These are phyloP conservation scores for Eimeria falciformis DNA, from an alignment of 169 alveolate genomes.

Conservation along the genomic window DNA sequence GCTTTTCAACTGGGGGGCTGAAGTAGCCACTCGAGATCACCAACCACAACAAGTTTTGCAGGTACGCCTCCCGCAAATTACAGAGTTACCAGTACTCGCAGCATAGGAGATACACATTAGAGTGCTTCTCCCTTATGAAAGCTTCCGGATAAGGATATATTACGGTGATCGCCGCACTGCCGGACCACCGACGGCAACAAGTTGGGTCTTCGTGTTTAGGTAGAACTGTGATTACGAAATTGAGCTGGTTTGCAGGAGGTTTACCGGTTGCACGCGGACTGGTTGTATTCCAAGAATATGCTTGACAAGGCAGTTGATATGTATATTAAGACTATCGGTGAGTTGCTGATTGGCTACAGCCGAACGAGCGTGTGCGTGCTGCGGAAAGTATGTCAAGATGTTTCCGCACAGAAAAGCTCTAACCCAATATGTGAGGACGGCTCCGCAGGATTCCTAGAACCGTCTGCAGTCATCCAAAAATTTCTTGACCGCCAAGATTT, in stretches of 20 bases:
- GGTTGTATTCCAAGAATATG: conserved; percentile 75
- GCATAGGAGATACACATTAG: too few relatives aligned
- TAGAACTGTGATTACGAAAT: background rate
- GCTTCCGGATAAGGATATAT: too few relatives aligned
- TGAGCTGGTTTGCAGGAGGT: conserved; percentile 72
- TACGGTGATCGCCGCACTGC: too few relatives aligned
- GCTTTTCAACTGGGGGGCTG: conserved; percentile 80
- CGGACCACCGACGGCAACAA: too few relatives aligned
- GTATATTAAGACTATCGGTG: conserved; percentile 79
- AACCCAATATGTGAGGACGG: background rate
- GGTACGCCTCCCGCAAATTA: conserved; percentile 48
- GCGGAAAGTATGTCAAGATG: background rate
- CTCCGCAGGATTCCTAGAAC: conserved; percentile 70
- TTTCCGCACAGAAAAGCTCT: background rate
- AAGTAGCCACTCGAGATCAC: conserved; percentile 68
- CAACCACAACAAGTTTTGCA: conserved; percentile 77
- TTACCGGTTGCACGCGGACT: conserved; percentile 78
- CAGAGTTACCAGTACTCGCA: background rate
- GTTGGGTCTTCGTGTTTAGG: too few relatives aligned
- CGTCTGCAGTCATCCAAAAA: conserved; percentile 78
- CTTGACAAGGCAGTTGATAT: conserved; percentile 75
- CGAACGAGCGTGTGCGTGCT: background rate
- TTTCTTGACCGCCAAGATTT: conserved; percentile 75
- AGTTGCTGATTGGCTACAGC: background rate
- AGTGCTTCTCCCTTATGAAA: too few relatives aligned